Evolutionary conservation across 2,329 filamentous ascomycete species (phyloP), one percentile per base, ranked within the genome.

Genomic region (Ceratocystis colombiana): DNA sequence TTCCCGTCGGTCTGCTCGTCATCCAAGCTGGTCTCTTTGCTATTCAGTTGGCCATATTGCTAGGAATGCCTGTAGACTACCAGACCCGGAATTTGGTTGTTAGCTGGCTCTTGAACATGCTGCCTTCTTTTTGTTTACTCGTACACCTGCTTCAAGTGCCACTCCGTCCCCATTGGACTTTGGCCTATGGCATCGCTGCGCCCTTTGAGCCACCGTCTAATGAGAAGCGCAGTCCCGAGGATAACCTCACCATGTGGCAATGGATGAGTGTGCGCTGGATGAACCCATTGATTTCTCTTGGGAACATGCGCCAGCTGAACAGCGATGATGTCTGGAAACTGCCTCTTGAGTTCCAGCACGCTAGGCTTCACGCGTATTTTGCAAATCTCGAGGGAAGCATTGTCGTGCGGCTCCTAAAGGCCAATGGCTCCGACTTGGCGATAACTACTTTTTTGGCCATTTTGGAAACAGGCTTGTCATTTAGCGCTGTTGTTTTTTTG

Each of bases 221-320:
- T 20, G 74, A 79, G 1, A 76, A 88, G n/a, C 86, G 90, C 65
- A 84, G 82, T 46, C 80, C 91, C 0, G 91, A 96, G 73, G 91
- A 96, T 70, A 85, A 88, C 69, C 74, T 96, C 28, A 88, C 82
- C 0, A 78, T 92, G 0, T 91, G 89, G 82, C 88, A 92, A 70
- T 96, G 90, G 76, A 88, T 93, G 83, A 87, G 84, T 5, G 87
- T 96, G 33, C 88, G 84, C 0, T 96, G 91, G 91, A 87, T 96
- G 76, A 78, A 79, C 0, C 87, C 90, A 0, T 76, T 96, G 5
- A 90, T 95, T 12, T 76, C 78, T 1, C 75, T 85, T 28, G 89
- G 87, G 1, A 82, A 79, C 53, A 77, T 78, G 37, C 79, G 84
- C 50, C 87, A 90, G 70, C 77, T 96, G 7, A 77, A 90, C 45